Conservation (phyloP, 2,329 filamentous ascomycete genomes). For the Pseudogymnoascus sp. region DNA sequence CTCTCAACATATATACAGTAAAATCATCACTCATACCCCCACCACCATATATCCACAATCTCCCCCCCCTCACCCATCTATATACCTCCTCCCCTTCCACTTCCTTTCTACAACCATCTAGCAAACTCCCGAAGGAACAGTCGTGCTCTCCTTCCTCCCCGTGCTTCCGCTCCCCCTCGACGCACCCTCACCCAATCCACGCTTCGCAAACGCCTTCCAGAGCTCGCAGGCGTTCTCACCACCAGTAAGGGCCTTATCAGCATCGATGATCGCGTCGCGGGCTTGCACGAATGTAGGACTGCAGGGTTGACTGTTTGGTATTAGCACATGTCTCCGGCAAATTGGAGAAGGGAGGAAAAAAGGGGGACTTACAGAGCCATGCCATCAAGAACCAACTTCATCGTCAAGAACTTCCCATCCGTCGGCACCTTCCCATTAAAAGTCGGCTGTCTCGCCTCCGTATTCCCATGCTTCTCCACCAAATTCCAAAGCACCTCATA, state of each 20-base stretch:
- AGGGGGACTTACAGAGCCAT: constrained; percentile 35
- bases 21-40: background rate
- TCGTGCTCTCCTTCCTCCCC: background rate
- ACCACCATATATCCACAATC: background rate
- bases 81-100: background rate
- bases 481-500: constrained; percentile 51
- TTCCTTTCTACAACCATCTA: background rate
- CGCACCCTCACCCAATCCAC: constrained; percentile 37
- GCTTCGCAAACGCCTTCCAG: constrained; percentile 48
- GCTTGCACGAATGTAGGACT: constrained; percentile 44
- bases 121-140: background rate
- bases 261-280: constrained; percentile 47
- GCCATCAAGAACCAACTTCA: constrained; percentile 45
- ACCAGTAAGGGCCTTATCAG: constrained; percentile 41
- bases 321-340: background rate
- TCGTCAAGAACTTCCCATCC: constrained; percentile 42
- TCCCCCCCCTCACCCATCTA: background rate
- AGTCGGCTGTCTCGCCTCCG: constrained; percentile 32
- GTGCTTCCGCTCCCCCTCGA: background rate
- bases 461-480: constrained; percentile 47
- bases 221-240: constrained; percentile 42
- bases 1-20: background rate
- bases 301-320: constrained; percentile 39
- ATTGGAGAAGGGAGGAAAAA: background rate
- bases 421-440: constrained; percentile 38